These are phyloP conservation scores for Trametes hirsuta DNA, from an alignment of 1,284 basidiomycete genomes.

Conservation along the genomic window DNA sequence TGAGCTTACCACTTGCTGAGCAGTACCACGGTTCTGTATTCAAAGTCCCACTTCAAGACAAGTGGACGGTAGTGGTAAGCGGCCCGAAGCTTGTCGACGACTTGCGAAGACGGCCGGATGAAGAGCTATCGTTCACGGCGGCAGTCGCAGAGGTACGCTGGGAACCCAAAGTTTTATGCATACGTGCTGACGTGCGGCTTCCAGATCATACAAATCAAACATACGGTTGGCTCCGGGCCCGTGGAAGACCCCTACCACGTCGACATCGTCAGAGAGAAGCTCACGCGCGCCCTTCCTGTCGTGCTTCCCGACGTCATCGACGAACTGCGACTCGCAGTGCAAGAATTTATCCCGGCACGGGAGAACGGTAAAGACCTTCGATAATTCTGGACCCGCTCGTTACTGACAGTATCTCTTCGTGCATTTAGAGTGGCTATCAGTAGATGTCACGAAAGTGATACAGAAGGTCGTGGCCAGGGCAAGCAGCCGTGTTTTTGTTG, in stretches of 20 bases:
- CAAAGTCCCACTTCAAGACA: conserved; percentile 42
- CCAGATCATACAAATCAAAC: conserved; percentile 8
- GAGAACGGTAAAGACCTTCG: conserved; percentile 9
- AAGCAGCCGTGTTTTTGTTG: conserved; percentile 49
- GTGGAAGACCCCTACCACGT: conserved; percentile 32
- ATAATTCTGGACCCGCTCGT: background rate
- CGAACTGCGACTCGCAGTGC: conserved; percentile 31
- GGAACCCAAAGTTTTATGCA: no score
- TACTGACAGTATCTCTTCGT: background rate
- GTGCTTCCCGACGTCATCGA: conserved; percentile 34
- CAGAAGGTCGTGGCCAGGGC: conserved; percentile 44
- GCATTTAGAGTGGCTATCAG: conserved; percentile 29
- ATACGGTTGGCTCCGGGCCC: conserved; percentile 1
- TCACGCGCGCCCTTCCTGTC: conserved; percentile 28
- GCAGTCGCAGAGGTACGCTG: conserved; percentile 33
- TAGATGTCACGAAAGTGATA: conserved; percentile 42
- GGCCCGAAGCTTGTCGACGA: conserved; percentile 43
- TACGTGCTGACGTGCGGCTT: background rate
- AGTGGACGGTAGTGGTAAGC: conserved; percentile 46
- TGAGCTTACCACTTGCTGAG: background rate
- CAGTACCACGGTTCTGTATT: conserved; percentile 43
- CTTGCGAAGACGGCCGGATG: conserved; percentile 41
- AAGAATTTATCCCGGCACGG: conserved; percentile 21
- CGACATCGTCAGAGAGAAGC: conserved; percentile 26
- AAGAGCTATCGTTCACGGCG: conserved; percentile 40